Percentiles rank a stretch among this genome's conserved stretches.
These are phyloP conservation scores for Starmerella bombicola DNA, from an alignment of 805 yeast genomes.

Conservation along the genomic window DNA sequence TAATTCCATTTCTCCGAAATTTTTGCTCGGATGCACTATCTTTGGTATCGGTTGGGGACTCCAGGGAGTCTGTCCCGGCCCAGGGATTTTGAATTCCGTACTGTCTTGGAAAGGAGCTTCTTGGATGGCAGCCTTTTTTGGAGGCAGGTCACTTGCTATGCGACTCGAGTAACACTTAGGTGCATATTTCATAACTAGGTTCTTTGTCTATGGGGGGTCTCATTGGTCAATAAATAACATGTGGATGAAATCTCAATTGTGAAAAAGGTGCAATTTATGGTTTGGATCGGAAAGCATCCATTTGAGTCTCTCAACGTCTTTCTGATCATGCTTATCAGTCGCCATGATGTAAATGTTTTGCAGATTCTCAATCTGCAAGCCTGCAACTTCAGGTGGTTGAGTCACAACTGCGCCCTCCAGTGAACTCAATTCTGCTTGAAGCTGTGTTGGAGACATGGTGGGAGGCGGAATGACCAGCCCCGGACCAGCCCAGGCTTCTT, in stretches of 20 bases:
- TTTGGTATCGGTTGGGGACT: conserved; percentile 47
- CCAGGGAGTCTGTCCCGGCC: conserved; percentile 44
- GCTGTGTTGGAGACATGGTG: conserved; percentile 1
- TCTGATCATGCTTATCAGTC: not conserved
- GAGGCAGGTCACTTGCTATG: not conserved
- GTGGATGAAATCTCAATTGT: no score
- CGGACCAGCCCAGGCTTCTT: conserved; percentile 12
- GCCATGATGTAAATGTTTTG: conserved; percentile 11
- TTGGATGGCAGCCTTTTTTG: conserved; percentile 10
- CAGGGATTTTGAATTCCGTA: conserved; percentile 31
- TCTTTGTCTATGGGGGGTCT: no score
- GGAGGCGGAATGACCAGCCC: conserved; percentile 16
- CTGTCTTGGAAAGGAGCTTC: conserved; percentile 1
- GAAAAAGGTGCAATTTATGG: not conserved
- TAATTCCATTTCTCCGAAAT: conserved; percentile 24
- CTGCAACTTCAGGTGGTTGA: conserved; percentile 14
- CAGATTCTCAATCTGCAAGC: conserved; percentile 13
- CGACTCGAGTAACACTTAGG: no score
- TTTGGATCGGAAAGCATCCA: conserved; percentile 10
- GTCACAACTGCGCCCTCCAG: conserved; percentile 5
- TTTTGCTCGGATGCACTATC: conserved; percentile 34
- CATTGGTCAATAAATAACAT: no score
- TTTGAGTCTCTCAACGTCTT: conserved; percentile 9
- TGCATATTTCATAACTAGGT: no score
- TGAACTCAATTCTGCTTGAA: conserved; percentile 2